Conservation (phyloP, 805 yeast species). For the Starmerella potacharoeniae region DNA sequence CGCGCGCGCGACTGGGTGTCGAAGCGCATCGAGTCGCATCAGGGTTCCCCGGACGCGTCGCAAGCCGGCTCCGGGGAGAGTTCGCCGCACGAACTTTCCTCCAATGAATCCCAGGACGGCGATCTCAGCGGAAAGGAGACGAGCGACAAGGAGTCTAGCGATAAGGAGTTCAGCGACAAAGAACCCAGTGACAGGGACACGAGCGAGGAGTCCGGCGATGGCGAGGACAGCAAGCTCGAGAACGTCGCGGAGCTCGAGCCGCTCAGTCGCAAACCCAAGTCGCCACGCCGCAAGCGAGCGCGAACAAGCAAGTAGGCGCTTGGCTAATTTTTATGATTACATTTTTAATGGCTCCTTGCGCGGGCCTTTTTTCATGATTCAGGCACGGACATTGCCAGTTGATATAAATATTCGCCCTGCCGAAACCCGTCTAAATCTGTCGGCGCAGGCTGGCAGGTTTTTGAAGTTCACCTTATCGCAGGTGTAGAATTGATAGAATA, state of each 20-base stretch:
- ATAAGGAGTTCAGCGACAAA: background rate
- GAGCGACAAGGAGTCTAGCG: background rate
- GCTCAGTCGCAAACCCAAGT: background rate
- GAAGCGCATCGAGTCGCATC: slow-evolving; percentile 20
- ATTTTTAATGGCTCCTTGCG: too few relatives aligned
- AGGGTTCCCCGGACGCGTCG: slow-evolving; percentile 11
- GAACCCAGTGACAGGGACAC: background rate
- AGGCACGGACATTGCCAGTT: too few relatives aligned
- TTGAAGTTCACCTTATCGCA: too few relatives aligned
- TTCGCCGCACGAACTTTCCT: background rate
- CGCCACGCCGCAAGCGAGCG: background rate
- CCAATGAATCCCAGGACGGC: background rate
- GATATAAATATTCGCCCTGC: too few relatives aligned
- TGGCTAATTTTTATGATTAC: too few relatives aligned
- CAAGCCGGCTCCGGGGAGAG: slow-evolving; percentile 6
- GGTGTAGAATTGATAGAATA: too few relatives aligned
- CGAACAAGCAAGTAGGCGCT: too few relatives aligned
- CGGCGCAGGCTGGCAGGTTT: too few relatives aligned
- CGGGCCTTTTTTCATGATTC: too few relatives aligned
- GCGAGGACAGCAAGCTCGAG: background rate
- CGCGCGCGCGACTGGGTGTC: slow-evolving; percentile 30
- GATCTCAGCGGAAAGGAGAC: background rate
- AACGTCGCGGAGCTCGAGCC: background rate
- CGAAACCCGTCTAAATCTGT: too few relatives aligned
- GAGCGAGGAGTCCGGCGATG: background rate